Percentiles rank a stretch among this genome's conserved stretches.
These are phyloP conservation scores for Aspergillus novofumigatus DNA, from an alignment of 2,329 filamentous ascomycete species.

Conservation along the genomic window DNA sequence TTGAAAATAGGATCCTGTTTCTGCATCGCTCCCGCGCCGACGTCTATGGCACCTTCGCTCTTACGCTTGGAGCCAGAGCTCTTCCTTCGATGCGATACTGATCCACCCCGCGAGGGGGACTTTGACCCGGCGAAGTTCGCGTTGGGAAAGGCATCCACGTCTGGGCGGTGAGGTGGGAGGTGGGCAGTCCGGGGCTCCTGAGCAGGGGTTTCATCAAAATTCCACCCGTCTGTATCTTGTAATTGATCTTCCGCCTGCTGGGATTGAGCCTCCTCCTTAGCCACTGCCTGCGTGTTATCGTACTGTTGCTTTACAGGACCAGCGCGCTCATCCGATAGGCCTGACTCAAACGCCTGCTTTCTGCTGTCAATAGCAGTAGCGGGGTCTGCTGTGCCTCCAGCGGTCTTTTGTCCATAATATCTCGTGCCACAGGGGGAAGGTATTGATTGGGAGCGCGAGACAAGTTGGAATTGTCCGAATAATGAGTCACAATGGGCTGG, in stretches of 20 bases:
- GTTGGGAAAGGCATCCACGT: slow-evolving; percentile 81
- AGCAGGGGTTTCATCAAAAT: slow-evolving; percentile 77
- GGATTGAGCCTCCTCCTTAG: slow-evolving; percentile 42
- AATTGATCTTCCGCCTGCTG: slow-evolving; percentile 45
- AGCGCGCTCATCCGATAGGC: slow-evolving; percentile 50
- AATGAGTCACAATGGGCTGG: slow-evolving; percentile 53
- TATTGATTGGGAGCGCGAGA: slow-evolving; percentile 41
- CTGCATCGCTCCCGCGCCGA: slow-evolving; percentile 35
- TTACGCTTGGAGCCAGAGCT: slow-evolving; percentile 69
- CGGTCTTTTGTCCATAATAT: slow-evolving; percentile 38
- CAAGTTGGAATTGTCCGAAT: slow-evolving; percentile 37
- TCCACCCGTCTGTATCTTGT: slow-evolving; percentile 74
- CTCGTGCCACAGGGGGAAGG: slow-evolving; percentile 36
- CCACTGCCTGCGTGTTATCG: slow-evolving; percentile 52
- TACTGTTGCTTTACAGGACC: slow-evolving; percentile 57
- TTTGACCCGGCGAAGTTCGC: slow-evolving; percentile 74
- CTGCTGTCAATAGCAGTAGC: slow-evolving; percentile 52
- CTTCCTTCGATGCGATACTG: slow-evolving; percentile 71
- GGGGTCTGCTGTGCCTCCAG: slow-evolving; percentile 43
- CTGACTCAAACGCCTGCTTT: slow-evolving; percentile 40
- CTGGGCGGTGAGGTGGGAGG: slow-evolving; percentile 62
- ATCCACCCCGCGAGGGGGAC: slow-evolving; percentile 65
- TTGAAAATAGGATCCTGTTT: slow-evolving; percentile 80
- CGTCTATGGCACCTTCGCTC: slow-evolving; percentile 62
- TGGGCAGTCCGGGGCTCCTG: slow-evolving; percentile 40